These are phyloP conservation scores for Anisodus acutangulus DNA, from an alignment of 257 asterid genomes.

Conservation along the genomic window DNA sequence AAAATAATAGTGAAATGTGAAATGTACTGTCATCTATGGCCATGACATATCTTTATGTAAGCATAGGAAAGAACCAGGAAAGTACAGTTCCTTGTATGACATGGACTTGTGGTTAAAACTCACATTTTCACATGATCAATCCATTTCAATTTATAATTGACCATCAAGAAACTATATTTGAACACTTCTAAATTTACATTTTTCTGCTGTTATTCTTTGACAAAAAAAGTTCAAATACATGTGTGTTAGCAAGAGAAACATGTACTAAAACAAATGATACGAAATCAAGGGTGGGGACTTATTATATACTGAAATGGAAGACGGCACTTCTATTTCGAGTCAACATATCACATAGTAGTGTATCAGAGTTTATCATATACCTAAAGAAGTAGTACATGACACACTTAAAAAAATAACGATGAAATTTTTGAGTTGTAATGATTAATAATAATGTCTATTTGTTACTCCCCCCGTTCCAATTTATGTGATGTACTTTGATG, in stretches of 20 bases:
- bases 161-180: background rate
- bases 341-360: background rate
- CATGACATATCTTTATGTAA: background rate
- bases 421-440: too few species aligned
- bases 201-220: background rate
- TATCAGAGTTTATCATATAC: too few species aligned
- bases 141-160: background rate
- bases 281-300: background rate
- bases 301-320: background rate
- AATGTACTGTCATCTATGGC: background rate
- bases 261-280: background rate
- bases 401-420: too few species aligned
- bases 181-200: background rate
- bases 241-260: background rate
- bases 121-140: background rate
- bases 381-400: too few species aligned
- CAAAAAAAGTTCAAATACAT: background rate
- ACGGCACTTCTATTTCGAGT: background rate
- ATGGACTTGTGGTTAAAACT: background rate
- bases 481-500: too few species aligned
- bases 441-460: too few species aligned
- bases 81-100: background rate
- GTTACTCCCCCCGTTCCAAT: too few species aligned
- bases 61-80: constrained; percentile 8
- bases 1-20: background rate